Evolutionary conservation across 2,329 filamentous ascomycete species (phyloP), one percentile per base, ranked within the genome.

Genomic region (Ilyonectria mors-panacis): DNA sequence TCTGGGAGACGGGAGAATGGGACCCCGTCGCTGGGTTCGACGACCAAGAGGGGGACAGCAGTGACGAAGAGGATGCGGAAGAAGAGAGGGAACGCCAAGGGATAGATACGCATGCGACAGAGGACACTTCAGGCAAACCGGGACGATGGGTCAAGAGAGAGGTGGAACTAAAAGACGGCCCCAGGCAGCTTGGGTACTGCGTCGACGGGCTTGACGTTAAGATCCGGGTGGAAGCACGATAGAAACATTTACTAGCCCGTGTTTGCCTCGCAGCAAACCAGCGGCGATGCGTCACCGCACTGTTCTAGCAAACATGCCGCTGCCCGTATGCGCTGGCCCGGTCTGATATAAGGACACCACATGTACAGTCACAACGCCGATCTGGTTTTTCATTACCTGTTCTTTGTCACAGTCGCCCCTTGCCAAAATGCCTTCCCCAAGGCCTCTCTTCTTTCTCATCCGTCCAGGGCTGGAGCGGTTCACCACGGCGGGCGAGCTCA

Each of bases 1-100:
- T 96, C 1, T 97, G 94, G 92, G 94, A 97, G 82, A 97, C 94
- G 9, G 93, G 94, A 21, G 95, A 98, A 79, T 94, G 92, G 89
- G 94, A 97, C 79, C 93, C 93, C 0, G 90, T 94, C 0, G 87
- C 87, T 9, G 86, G 88, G 67, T 88, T 89, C 72, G 86, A 90
- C 68, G 86, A 88, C 5, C 86, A 87, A 33, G 89, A 89, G 48
- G 86, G 82, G 60, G 85, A 84, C 50, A 85, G 84, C 71, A 87
- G 85, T 51, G 87, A 87, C 33, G 86, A 87, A 7, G 85, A 87
- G 33, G 84, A 85, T 6, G 82, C 81, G 2, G 81, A 79, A 13
- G 71, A 76, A 23, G 78, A 81, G 47, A 79, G 73, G 7, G 69
- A 65, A 63, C 72, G 26, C 58, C 68, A 54, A 39, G 66, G 69